Base-by-base conservation (phyloP, 106 monocot species). In the Xerophyta viscosa region DNA sequence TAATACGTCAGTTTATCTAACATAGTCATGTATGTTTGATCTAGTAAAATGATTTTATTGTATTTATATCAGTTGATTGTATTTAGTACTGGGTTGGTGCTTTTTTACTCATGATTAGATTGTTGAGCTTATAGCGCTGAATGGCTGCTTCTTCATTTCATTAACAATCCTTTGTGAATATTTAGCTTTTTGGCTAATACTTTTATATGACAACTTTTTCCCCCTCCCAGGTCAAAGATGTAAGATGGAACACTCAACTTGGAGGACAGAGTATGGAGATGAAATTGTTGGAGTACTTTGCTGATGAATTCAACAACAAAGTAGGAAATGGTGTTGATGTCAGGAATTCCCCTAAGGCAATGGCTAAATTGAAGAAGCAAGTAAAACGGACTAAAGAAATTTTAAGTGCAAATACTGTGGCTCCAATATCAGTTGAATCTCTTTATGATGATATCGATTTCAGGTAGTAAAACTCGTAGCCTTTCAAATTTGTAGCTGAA, bases 331-430 rank as follows among this genome's bases (percentile, higher is more conserved):
- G 83, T 24, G 50, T 80, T 69, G 90, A 99, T 63, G 72, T 99
- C 48, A 90, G 98, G 46, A 83, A 80, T 3, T 85, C 54, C 11
- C 75, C 98, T 0, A 99, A 99, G 63, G 78, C 98, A 48, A 99
- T 99, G 90, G 85, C 90, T 62, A 99, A 99, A 70, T 64, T 99
- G 77, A 99, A 99, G 68, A 99, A 99, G 49, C 98, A 99, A 66
- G 90, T 91, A 0, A 99, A 90, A 59, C 85, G 98, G 2, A 99
- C 98, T 0, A 99, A 99, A 72, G 90, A 99, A 80, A 91, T 99
- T 51, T 61, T 99, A n/a, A 99, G 98, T 78, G 86, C 98, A 31
- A 99, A 99, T 49, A 99, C 77, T 7, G 75, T 48, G 1, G 98
- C 98, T 52, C 86, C 86, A 33, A 79, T 99, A 58, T 99, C 98